phyloP scores from a whole-genome alignment of 768 basidiomycete genomes.

The Xerocomellus chrysenteron region DNA sequence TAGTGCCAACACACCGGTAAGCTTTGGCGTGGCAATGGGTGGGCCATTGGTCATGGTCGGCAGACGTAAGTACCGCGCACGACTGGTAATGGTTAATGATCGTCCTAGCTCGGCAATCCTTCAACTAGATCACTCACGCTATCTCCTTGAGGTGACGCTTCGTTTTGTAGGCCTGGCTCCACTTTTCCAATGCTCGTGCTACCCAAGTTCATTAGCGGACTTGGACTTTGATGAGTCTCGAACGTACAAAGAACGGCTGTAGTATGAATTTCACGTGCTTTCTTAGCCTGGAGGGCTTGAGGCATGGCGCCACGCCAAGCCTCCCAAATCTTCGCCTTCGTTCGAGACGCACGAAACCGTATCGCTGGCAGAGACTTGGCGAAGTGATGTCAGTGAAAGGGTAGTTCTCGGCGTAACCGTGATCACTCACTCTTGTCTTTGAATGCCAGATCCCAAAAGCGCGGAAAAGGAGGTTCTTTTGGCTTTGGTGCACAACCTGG shows the following conservation, averaged over 20 bases:
- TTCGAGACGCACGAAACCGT: slow-evolving; percentile 62
- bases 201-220: slow-evolving; percentile 9
- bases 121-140: slow-evolving; percentile 56
- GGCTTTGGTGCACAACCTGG: slow-evolving; percentile 54
- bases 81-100: slow-evolving; percentile 45
- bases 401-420: not conserved
- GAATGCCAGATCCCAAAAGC: slow-evolving; percentile 74
- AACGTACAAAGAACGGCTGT: slow-evolving; percentile 56
- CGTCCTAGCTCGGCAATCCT: slow-evolving; percentile 13
- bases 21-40: slow-evolving; percentile 26
- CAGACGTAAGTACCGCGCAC: slow-evolving; percentile 78
- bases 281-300: slow-evolving; percentile 59
- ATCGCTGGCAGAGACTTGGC: slow-evolving; percentile 75
- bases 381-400: slow-evolving; percentile 9
- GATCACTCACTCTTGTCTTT: slow-evolving; percentile 59
- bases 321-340: slow-evolving; percentile 61
- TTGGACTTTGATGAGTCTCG: not conserved
- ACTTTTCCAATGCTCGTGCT: slow-evolving; percentile 60
- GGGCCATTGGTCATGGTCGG: slow-evolving; percentile 53
- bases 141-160: slow-evolving; percentile 78
- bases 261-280: slow-evolving; percentile 62
- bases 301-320: slow-evolving; percentile 73
- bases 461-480: slow-evolving; percentile 60
- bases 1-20: slow-evolving; percentile 27
- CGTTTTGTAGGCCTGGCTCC: slow-evolving; percentile 66